These are phyloP conservation scores for Fibroporia radiculosa DNA, from an alignment of 768 basidiomycete genomes.

Conservation along the genomic window DNA sequence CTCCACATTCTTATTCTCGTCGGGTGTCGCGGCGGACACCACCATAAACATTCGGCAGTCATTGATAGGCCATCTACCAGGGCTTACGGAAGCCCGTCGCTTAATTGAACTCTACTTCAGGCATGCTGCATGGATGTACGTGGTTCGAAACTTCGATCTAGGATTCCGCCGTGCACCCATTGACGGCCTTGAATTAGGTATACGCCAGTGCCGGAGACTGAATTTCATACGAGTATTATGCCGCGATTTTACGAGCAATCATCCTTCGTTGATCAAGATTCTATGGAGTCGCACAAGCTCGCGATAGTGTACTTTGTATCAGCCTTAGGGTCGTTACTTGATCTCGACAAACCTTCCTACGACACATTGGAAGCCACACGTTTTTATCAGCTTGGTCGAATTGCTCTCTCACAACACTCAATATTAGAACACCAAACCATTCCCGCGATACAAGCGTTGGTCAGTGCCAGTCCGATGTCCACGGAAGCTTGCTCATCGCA, in stretches of 20 bases:
- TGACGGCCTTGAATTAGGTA: constrained; percentile 36
- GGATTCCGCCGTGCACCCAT: neutral
- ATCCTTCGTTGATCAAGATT: constrained; percentile 26
- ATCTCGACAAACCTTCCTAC: constrained; percentile 48
- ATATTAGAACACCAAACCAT: constrained; percentile 59
- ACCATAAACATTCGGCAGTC: constrained; percentile 35
- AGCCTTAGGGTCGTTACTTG: constrained; percentile 54
- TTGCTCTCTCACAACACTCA: constrained; percentile 52
- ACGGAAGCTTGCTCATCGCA: constrained; percentile 20
- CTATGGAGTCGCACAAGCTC: constrained; percentile 43
- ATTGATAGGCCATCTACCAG: constrained; percentile 42
- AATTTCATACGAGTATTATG: constrained; percentile 47
- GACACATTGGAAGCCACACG: constrained; percentile 47
- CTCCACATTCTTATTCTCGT: constrained; percentile 51
- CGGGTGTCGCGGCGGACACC: constrained; percentile 30
- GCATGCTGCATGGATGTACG: constrained; percentile 69
- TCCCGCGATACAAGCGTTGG: constrained; percentile 58
- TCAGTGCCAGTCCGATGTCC: constrained; percentile 28
- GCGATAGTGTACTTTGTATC: constrained; percentile 59
- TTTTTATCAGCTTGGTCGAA: constrained; percentile 53
- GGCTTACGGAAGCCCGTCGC: constrained; percentile 21
- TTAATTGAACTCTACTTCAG: constrained; percentile 51
- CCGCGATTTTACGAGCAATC: constrained; percentile 43
- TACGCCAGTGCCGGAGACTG: constrained; percentile 51
- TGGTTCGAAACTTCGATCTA: constrained; percentile 1